Conservation (phyloP, 139 green algal genomes). For the Chlamydomonas asymmetrica region DNA sequence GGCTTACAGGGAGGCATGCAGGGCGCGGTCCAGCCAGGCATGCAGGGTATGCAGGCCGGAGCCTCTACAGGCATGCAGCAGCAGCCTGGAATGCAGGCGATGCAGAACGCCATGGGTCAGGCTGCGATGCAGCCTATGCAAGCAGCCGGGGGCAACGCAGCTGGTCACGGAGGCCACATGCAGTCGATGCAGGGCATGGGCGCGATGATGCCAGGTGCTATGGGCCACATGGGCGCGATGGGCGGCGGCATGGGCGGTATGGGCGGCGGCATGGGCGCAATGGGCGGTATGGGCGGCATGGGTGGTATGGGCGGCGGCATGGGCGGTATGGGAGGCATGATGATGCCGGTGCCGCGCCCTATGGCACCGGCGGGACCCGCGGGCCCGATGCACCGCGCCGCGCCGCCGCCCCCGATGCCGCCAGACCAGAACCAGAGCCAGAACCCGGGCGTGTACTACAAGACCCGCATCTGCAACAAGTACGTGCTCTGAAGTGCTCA, state of each 20-base stretch:
- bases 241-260: background rate
- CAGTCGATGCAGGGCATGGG: background rate
- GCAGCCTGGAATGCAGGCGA: background rate
- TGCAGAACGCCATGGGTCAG: background rate
- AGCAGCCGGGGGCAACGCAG: too few species aligned
- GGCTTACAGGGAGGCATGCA: too few species aligned
- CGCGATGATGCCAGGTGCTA: background rate
- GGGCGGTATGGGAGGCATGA: constrained; percentile 24
- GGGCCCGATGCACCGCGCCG: background rate
- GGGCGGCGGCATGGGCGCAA: constrained; percentile 15
- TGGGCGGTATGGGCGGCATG: constrained; percentile 12
- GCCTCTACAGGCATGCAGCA: too few species aligned
- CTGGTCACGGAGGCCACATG: too few species aligned
- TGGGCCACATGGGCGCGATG: too few species aligned
- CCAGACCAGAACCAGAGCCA: background rate
- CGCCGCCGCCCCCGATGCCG: background rate
- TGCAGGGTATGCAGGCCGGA: too few species aligned
- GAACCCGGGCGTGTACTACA: constrained; percentile 29
- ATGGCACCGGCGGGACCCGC: background rate
- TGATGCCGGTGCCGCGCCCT: background rate
- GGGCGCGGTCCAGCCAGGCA: too few species aligned
- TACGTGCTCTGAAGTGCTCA: constrained; percentile 10
- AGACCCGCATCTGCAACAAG: constrained; percentile 58
- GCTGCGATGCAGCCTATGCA: background rate
- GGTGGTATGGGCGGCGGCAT: constrained; percentile 5